phyloP scores from a whole-genome alignment of 2,329 filamentous ascomycete species.

The Cyphellophora europaea region DNA sequence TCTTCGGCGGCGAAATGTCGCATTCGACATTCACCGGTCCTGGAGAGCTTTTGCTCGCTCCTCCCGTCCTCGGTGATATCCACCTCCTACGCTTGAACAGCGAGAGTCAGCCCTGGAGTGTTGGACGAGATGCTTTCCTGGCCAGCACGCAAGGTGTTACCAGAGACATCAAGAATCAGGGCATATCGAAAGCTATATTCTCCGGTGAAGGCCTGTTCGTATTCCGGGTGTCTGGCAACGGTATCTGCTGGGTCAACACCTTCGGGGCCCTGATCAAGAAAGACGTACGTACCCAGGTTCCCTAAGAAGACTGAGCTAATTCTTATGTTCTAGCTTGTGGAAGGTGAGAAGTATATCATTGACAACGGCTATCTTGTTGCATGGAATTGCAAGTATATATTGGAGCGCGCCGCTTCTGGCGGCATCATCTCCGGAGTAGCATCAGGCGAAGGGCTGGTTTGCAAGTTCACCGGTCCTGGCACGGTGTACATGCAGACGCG shows the following conservation, averaged over 20 bases:
- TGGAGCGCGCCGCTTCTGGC: slow-evolving; percentile 82
- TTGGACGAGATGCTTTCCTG: slow-evolving; percentile 79
- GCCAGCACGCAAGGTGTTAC: slow-evolving; percentile 76
- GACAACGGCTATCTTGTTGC: slow-evolving; percentile 91
- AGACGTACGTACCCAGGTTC: slow-evolving; percentile 53
- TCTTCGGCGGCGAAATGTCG: slow-evolving; percentile 73
- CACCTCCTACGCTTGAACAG: slow-evolving; percentile 67
- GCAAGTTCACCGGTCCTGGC: slow-evolving; percentile 84
- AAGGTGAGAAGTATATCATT: slow-evolving; percentile 79
- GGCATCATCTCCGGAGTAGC: slow-evolving; percentile 83
- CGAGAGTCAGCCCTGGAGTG: slow-evolving; percentile 62
- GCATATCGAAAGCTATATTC: slow-evolving; percentile 83
- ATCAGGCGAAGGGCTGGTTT: slow-evolving; percentile 80
- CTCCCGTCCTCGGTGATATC: slow-evolving; percentile 72
- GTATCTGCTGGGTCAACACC: slow-evolving; percentile 80
- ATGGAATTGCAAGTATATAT: slow-evolving; percentile 91
- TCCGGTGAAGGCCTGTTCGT: slow-evolving; percentile 87
- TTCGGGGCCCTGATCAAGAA: slow-evolving; percentile 94
- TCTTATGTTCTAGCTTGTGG: slow-evolving; percentile 26
- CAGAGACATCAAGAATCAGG: slow-evolving; percentile 82
- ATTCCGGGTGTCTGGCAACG: slow-evolving; percentile 72
- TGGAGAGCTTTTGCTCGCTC: slow-evolving; percentile 79
- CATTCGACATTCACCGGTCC: slow-evolving; percentile 78
- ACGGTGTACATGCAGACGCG: slow-evolving; percentile 89
- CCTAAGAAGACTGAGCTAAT: slow-evolving; percentile 1